Conservation (phyloP, 2,329 filamentous ascomycete genomes). For the Trichoderma sp. region DNA sequence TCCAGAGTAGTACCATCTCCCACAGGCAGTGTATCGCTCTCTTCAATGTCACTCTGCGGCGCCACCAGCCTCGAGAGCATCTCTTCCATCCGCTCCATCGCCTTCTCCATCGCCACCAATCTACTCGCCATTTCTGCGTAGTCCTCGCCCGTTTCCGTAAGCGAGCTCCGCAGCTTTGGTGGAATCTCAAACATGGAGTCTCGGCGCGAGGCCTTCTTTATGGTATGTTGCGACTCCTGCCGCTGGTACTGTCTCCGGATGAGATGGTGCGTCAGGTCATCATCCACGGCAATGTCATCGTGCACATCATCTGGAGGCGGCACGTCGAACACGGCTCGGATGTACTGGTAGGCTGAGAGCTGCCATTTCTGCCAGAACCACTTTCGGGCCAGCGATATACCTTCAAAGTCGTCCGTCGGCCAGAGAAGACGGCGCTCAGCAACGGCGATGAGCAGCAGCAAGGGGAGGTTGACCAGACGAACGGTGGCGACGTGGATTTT, state of each 20-base stretch:
- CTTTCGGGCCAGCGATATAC: conserved; percentile 37
- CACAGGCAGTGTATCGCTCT: conserved; percentile 2
- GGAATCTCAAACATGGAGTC: conserved; percentile 61
- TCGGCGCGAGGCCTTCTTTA: conserved; percentile 48
- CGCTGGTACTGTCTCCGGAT: conserved; percentile 61
- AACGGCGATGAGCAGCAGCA: conserved; percentile 71
- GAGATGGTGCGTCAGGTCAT: conserved; percentile 61
- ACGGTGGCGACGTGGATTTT: conserved; percentile 83
- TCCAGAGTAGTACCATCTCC: conserved; percentile 38
- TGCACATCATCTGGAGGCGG: conserved; percentile 66
- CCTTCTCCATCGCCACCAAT: conserved; percentile 55
- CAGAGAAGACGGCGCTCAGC: conserved; percentile 73
- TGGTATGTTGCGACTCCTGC: conserved; percentile 38
- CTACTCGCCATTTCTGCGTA: conserved; percentile 49
- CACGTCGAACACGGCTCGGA: conserved; percentile 73
- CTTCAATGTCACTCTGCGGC: conserved; percentile 30
- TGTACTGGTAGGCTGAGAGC: conserved; percentile 71
- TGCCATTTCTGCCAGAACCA: conserved; percentile 70
- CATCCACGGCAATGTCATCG: conserved; percentile 61
- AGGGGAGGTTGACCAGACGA: conserved; percentile 73
- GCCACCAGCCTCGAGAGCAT: conserved; percentile 48
- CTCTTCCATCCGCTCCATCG: conserved; percentile 53
- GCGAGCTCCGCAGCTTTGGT: conserved; percentile 53
- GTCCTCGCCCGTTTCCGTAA: conserved; percentile 51
- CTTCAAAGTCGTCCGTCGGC: conserved; percentile 41